phyloP scores from a whole-genome alignment of 371 early-diverging fungal genomes.

The Blakeslea trispora region DNA sequence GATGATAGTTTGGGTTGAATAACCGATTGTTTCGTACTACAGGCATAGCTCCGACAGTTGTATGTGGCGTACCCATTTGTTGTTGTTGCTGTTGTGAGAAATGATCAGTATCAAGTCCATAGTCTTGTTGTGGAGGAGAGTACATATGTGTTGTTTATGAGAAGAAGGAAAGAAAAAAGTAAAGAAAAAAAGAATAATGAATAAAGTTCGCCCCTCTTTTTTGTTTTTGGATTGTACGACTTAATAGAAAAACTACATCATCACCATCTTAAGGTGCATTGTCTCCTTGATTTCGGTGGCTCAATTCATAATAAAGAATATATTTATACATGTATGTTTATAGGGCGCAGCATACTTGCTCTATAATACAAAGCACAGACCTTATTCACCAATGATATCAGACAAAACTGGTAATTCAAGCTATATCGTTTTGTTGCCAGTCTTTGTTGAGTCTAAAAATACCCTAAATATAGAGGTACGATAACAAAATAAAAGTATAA shows the following conservation, averaged over 20 bases:
- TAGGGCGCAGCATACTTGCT: too few relatives aligned
- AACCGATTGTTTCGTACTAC: slow-evolving; percentile 34
- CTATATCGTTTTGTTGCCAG: too few relatives aligned
- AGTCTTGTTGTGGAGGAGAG: slow-evolving; percentile 41
- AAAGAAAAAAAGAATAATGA: neutral
- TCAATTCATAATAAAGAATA: neutral
- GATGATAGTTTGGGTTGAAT: slow-evolving; percentile 29
- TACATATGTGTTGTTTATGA: slow-evolving; percentile 21
- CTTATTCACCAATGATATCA: slow-evolving; percentile 24
- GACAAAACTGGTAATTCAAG: too few relatives aligned
- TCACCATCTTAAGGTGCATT: neutral
- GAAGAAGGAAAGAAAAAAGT: slow-evolving; percentile 1
- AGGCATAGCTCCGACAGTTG: slow-evolving; percentile 41
- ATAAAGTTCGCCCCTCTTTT: neutral
- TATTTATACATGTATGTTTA: too few relatives aligned
- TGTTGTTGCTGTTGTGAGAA: slow-evolving; percentile 13
- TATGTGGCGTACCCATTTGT: slow-evolving; percentile 30
- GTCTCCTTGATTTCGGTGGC: neutral
- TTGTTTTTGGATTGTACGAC: neutral
- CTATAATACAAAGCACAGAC: too few relatives aligned
- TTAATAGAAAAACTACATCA: neutral
- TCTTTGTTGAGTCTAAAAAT: too few relatives aligned
- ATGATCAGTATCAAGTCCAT: slow-evolving; percentile 29
- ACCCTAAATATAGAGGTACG: too few relatives aligned
- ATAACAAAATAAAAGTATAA: too few relatives aligned